Evolutionary conservation across 1,284 basidiomycete species (phyloP).

Genomic region (Pyrrhoderma lamaoense): DNA sequence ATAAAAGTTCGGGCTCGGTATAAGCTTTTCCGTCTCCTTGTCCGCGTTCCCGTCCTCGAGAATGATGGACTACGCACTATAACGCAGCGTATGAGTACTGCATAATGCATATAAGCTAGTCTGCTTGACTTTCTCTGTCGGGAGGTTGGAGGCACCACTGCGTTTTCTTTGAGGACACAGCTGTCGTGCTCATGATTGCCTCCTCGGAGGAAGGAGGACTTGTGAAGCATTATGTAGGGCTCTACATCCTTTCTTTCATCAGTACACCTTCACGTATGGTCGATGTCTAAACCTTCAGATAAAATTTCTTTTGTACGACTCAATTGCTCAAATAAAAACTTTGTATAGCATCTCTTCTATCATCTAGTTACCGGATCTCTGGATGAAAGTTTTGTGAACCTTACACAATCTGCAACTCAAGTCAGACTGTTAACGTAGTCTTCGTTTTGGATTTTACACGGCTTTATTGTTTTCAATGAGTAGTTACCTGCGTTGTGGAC

Average conservation of each 20-base stretch:
- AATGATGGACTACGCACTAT: constrained; percentile 12
- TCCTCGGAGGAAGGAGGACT: constrained; percentile 1
- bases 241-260: constrained; percentile 6
- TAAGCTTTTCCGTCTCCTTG: constrained; percentile 13
- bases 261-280: too few species aligned
- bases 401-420: too few species aligned
- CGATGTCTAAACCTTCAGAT: too few species aligned
- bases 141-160: constrained; percentile 10
- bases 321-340: too few species aligned
- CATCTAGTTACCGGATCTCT: too few species aligned
- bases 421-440: too few species aligned
- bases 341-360: too few species aligned
- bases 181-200: constrained; percentile 15
- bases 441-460: too few species aligned
- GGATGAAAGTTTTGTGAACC: too few species aligned
- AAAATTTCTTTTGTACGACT: too few species aligned
- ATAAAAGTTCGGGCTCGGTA: constrained; percentile 18
- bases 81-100: constrained; percentile 7
- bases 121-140: constrained; percentile 3
- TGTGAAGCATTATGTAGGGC: background rate
- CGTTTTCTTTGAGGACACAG: background rate
- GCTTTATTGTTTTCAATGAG: too few species aligned
- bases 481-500: too few species aligned
- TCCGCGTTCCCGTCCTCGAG: constrained; percentile 19
- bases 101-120: background rate